Percentiles rank a stretch among this genome's conserved stretches.
Conservation (phyloP, 257 asterid species). For the Orobanche coerulescens region DNA sequence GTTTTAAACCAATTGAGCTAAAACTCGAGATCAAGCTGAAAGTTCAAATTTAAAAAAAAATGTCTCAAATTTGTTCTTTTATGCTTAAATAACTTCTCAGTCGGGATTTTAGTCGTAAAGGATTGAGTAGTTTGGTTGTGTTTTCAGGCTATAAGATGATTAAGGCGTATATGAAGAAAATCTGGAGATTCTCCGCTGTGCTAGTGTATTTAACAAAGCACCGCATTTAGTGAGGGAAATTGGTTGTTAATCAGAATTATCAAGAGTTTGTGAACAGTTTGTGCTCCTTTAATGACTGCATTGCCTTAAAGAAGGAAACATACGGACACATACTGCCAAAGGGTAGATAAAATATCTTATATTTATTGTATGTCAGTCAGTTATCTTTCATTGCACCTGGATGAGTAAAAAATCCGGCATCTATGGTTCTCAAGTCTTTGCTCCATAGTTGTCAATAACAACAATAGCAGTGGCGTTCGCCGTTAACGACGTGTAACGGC, state of each 20-base stretch:
- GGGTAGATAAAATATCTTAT: background rate
- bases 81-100: background rate
- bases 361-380: background rate
- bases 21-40: background rate
- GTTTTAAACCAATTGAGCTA: background rate
- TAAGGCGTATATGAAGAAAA: background rate
- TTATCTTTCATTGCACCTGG: background rate
- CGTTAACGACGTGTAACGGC: too few species aligned
- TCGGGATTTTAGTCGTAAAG: background rate
- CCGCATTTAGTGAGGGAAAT: background rate
- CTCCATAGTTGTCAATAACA: too few species aligned
- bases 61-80: background rate
- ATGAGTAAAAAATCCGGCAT: background rate
- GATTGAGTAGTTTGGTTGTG: background rate
- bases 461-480: too few species aligned
- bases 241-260: background rate
- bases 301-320: background rate
- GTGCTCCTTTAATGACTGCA: background rate
- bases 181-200: slow-evolving; percentile 1
- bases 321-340: background rate
- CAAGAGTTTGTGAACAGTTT: background rate
- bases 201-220: background rate
- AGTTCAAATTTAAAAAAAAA: background rate
- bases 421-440: slow-evolving; percentile 3
- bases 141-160: slow-evolving; percentile 2